Evolutionary conservation across 305 asterid species (phyloP).

Genomic region (Salvia sclarea): DNA sequence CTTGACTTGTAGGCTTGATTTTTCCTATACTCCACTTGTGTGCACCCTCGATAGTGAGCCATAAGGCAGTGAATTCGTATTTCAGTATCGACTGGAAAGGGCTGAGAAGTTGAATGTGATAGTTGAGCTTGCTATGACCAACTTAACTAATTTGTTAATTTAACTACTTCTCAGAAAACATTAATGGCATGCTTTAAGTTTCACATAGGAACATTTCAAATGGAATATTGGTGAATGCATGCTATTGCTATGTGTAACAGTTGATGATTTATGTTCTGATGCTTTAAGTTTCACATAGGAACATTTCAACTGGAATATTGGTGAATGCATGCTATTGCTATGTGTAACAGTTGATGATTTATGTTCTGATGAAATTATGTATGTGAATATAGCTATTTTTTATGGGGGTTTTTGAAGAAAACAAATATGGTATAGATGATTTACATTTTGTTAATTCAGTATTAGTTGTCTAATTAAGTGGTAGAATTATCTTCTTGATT

Average conservation of each 20-base stretch:
- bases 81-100: not conserved
- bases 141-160: not conserved
- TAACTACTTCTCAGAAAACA: not conserved
- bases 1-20: not conserved
- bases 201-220: too few relatives aligned
- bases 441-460: not conserved
- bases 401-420: not conserved
- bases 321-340: too few relatives aligned
- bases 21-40: not conserved
- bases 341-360: not conserved
- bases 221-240: not conserved
- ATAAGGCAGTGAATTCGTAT: too few relatives aligned
- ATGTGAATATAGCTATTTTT: not conserved
- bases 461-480: constrained; percentile 1
- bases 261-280: not conserved
- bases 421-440: not conserved
- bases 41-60: too few relatives aligned
- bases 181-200: too few relatives aligned
- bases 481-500: not conserved
- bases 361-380: not conserved
- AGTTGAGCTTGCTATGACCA: not conserved
- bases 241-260: not conserved
- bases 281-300: too few relatives aligned
- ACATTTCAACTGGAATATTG: not conserved
- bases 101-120: not conserved